Conservation (phyloP, 768 basidiomycete species). For the Serpula lacrymans region DNA sequence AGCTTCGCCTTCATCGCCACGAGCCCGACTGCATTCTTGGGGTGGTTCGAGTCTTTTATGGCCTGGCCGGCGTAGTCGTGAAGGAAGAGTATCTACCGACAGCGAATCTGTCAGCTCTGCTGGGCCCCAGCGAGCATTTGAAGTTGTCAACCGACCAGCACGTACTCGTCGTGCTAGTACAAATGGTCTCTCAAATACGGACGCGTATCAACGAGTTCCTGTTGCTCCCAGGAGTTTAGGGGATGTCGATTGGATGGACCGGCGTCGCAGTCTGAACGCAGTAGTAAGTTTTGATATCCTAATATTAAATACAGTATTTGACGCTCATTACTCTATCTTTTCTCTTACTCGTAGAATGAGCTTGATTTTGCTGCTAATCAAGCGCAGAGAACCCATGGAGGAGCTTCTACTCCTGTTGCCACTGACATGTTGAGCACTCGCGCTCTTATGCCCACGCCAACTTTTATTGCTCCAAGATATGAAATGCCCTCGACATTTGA, state of each 20-base stretch:
- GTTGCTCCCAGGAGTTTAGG: conserved; percentile 52
- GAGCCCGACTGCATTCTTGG: conserved; percentile 34
- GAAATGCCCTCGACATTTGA: conserved; percentile 36
- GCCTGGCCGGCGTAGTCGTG: conserved; percentile 30
- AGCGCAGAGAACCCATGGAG: conserved; percentile 41
- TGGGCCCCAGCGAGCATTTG: conserved; percentile 38
- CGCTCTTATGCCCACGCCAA: conserved; percentile 28
- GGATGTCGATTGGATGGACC: conserved; percentile 77
- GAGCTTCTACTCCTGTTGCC: conserved; percentile 48
- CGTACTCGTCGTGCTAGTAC: conserved; percentile 51
- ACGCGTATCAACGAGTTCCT: conserved; percentile 41
- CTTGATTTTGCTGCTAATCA: conserved; percentile 67
- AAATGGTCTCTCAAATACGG: conserved; percentile 43
- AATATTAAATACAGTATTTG: conserved; percentile 11
- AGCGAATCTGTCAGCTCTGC: conserved; percentile 34
- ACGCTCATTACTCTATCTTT: conserved; percentile 15
- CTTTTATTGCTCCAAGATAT: conserved; percentile 17
- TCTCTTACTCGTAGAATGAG: conserved; percentile 54
- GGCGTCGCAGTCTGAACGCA: conserved; percentile 65
- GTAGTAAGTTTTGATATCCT: conserved; percentile 47
- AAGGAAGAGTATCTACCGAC: conserved; percentile 38
- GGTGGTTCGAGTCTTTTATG: conserved; percentile 36
- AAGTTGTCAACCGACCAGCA: conserved; percentile 47
- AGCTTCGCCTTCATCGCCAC: conserved; percentile 28
- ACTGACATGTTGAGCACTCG: conserved; percentile 45